Base-by-base conservation (phyloP, 2,329 filamentous ascomycete species). In the Phaeophleospora eucalypticola region DNA sequence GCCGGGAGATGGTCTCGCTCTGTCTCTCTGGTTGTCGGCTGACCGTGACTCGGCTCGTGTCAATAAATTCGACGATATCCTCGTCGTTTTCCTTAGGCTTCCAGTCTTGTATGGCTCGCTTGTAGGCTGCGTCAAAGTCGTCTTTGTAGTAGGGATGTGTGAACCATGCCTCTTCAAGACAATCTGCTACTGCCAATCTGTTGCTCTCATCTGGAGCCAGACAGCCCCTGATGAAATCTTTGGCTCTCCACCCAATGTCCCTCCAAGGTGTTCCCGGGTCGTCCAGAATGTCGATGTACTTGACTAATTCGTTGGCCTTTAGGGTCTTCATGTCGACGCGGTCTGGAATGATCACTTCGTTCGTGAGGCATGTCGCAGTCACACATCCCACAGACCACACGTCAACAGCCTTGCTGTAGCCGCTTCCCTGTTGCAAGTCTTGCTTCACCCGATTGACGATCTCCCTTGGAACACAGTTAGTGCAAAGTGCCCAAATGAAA, bases 381-480 rank as follows among this genome's bases (percentile, higher is more conserved):
- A 83, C 68, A 38, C 71, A 73, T 4, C 80, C 81, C n/a, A 83
- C 57, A 0, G 80, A 79, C 80, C 80, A 83, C 61, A 84, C 72
- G 53, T 84, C 81, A 7, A 82, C 70, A 8, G 77, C 72, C 57
- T 76, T 75, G 20, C 76, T 79, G 59, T 83, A 83, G 2, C 78
- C 77, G 29, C 58, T 37, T 1, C 59, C 50, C 1, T 33, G 27
- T 16, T 52, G 46, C 6, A 46, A 36, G 19, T 48, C 41, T 12
- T 51, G n/a, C 10, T 29, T 7, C 58, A 56, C 19, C 59, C 62
- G 21, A 48, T 49, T 12, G 46, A 52, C 49, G 63, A 72, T 35
- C 69, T 68, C 54, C 68, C 72, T 47, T 61, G 60, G 33, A 33
- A 29, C 6, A 35, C 9, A 14, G 18, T 57, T 32, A 56, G 49